Conservation (phyloP, 495 filamentous ascomycete species). For the Podospora anserina region DNA sequence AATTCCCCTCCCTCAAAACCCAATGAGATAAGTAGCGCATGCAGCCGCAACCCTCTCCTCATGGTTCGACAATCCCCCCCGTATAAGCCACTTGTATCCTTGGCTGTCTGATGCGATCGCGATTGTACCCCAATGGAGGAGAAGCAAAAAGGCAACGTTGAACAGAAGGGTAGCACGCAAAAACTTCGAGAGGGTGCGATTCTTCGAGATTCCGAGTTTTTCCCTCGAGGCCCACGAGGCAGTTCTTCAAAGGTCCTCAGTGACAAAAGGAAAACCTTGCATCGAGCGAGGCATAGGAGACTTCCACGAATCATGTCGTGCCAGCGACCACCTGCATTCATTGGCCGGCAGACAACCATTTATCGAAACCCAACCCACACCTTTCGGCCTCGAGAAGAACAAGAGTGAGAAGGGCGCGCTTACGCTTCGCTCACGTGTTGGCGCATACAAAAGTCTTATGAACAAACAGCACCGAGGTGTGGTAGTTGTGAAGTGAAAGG, state of each 20-base stretch:
- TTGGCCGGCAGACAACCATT: not conserved
- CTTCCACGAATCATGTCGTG: not conserved
- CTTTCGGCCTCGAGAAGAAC: not conserved
- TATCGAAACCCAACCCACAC: not conserved
- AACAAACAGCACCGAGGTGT: not conserved
- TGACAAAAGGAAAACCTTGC: not conserved
- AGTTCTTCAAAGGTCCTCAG: not conserved
- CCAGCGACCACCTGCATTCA: not conserved
- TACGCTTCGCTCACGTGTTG: not conserved
- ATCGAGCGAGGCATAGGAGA: not conserved
- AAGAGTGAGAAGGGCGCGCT: not conserved
- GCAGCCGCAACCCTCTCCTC: not conserved
- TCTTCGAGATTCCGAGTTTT: not conserved
- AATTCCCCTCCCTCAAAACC: not conserved
- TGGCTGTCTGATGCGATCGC: not conserved
- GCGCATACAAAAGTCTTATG: not conserved
- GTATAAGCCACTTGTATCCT: not conserved
- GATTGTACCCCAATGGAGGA: not conserved
- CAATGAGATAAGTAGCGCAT: slow-evolving; percentile 8
- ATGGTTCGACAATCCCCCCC: not conserved
- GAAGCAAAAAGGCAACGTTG: not conserved
- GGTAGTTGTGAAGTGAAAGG: not conserved
- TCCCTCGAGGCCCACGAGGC: not conserved
- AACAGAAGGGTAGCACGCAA: not conserved
- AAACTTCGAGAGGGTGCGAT: not conserved